Conservation (phyloP, 225 moss, liverwort and hornwort genomes). For the Pseudisothecium myosuroides region DNA sequence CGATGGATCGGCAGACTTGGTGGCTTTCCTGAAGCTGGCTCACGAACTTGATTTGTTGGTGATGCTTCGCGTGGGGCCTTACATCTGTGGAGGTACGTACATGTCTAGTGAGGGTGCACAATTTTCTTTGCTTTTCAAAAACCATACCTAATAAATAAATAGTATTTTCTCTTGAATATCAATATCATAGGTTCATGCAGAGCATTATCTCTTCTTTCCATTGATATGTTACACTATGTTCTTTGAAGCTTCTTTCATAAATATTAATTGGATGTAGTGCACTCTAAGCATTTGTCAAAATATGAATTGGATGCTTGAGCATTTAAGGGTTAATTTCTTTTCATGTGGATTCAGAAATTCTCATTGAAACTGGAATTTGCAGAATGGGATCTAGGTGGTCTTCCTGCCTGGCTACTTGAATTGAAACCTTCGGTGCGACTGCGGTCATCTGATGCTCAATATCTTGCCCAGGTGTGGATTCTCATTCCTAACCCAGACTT, state of each 20-base stretch:
- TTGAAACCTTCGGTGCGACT: constrained; percentile 47
- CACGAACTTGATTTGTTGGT: constrained; percentile 55
- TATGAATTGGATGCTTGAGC: background rate
- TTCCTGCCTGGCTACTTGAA: constrained; percentile 80
- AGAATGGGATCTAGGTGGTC: constrained; percentile 91
- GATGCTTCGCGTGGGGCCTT: constrained; percentile 93
- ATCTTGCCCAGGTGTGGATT: constrained; percentile 54
- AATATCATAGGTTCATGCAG: background rate
- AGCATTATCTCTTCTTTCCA: background rate
- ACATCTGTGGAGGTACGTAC: constrained; percentile 75
- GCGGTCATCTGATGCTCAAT: constrained; percentile 59
- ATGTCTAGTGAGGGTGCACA: background rate
- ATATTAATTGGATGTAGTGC: background rate
- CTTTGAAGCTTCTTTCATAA: background rate
- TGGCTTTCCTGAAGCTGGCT: constrained; percentile 51
- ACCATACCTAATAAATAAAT: background rate
- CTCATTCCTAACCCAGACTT: background rate
- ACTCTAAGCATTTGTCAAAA: background rate
- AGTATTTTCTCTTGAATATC: background rate
- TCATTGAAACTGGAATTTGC: background rate
- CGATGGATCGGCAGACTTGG: constrained; percentile 50
- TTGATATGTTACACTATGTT: background rate
- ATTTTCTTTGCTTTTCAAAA: background rate
- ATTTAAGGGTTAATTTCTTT: background rate
- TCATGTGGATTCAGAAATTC: background rate